A percentile compares a stretch with the other conserved stretches of the same genome.
phyloP scores from a whole-genome alignment of 176 grass and related monocot genomes.

The Avena atlantica region DNA sequence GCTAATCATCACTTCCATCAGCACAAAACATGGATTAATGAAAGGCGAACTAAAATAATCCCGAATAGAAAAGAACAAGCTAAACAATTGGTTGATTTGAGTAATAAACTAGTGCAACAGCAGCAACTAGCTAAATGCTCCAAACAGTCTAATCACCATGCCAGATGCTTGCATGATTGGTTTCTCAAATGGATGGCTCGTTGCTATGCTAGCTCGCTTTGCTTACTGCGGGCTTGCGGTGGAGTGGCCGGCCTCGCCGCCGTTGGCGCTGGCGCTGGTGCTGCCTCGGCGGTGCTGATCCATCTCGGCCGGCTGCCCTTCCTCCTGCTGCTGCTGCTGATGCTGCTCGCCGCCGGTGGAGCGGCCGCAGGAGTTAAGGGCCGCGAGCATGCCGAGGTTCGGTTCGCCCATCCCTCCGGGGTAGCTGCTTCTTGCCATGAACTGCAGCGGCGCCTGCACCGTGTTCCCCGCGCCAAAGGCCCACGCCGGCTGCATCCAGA shows the following conservation, averaged over 20 bases:
- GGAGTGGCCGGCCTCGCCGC: constrained; percentile 42
- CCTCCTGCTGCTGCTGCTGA: constrained; percentile 36
- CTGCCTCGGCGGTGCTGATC: constrained; percentile 39
- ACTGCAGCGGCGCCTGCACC: constrained; percentile 78
- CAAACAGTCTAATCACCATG: constrained; percentile 48
- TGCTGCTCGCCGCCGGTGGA: constrained; percentile 49
- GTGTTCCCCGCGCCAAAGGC: constrained; percentile 46
- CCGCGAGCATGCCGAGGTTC: constrained; percentile 87
- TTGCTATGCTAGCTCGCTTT: neutral
- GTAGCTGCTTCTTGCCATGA: constrained; percentile 65
- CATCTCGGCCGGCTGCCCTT: constrained; percentile 28
- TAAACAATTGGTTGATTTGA: constrained; percentile 53
- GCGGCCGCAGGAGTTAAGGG: constrained; percentile 60
- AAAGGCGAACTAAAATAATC: constrained; percentile 53
- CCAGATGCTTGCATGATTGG: constrained; percentile 43
- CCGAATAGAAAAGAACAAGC: constrained; percentile 43
- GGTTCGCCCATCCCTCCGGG: constrained; percentile 63
- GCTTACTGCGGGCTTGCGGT: constrained; percentile 60
- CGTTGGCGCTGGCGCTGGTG: constrained; percentile 43
- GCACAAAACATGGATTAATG: constrained; percentile 57
- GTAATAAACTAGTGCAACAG: constrained; percentile 48
- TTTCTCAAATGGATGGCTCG: neutral
- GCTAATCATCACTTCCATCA: constrained; percentile 57
- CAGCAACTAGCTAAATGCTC: constrained; percentile 38
- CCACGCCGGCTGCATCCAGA: constrained; percentile 73